Evolutionary conservation across 257 asterid genomes (phyloP).

Genomic region (Plantago ovata): DNA sequence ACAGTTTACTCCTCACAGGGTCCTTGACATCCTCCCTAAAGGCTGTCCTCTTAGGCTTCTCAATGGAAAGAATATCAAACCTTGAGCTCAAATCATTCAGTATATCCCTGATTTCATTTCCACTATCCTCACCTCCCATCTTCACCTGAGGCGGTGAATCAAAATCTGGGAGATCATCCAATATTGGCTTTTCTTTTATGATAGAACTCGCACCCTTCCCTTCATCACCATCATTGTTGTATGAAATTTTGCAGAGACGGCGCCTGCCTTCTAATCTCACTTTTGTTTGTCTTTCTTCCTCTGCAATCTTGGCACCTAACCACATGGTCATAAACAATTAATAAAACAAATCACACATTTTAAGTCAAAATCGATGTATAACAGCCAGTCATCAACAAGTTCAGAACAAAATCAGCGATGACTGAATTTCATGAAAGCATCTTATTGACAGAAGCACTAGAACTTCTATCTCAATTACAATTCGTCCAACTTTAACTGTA

Average conservation of each 20-base stretch:
- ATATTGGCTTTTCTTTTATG: constrained; percentile 31
- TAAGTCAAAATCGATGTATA: constrained; percentile 6
- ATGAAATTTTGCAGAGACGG: constrained; percentile 69
- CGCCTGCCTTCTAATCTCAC: constrained; percentile 78
- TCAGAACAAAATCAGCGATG: constrained; percentile 20
- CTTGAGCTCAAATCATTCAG: constrained; percentile 70
- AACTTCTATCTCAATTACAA: constrained; percentile 21
- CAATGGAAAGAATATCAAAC: constrained; percentile 72
- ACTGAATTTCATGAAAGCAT: constrained; percentile 25
- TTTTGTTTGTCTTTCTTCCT: constrained; percentile 43
- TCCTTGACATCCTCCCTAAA: constrained; percentile 24
- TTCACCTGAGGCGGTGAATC: constrained; percentile 48
- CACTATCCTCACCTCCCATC: constrained; percentile 36
- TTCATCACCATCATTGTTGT: constrained; percentile 23
- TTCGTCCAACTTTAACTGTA: constrained; percentile 18
- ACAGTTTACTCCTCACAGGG: constrained; percentile 24
- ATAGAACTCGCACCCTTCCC: constrained; percentile 18
- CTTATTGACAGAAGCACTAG: constrained; percentile 22
- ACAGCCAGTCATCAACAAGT: constrained; percentile 6
- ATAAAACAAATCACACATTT: neutral
- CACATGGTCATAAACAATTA: neutral
- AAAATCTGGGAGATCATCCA: constrained; percentile 43
- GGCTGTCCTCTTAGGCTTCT: constrained; percentile 54
- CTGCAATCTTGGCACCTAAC: constrained; percentile 26
- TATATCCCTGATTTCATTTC: constrained; percentile 71